Percentiles rank a stretch among this genome's conserved stretches.
phyloP scores from a whole-genome alignment of 2,329 filamentous ascomycete species.

The Ampelomyces quisqualis region DNA sequence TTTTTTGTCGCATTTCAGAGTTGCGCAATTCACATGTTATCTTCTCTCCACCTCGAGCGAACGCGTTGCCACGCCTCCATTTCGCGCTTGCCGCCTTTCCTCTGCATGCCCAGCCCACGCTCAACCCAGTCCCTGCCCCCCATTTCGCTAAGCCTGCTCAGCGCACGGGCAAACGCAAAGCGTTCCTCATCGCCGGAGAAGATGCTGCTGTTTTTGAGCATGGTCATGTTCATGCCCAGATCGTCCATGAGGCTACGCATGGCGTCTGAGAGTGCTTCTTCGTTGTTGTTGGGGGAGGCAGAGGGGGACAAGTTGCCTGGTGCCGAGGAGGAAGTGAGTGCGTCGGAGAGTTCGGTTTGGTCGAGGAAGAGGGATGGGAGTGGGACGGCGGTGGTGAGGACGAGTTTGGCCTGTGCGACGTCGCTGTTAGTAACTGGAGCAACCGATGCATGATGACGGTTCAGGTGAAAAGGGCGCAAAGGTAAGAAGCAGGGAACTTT shows the following conservation, averaged over 20 bases:
- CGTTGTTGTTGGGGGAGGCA: conserved; percentile 43
- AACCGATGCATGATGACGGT: too few relatives aligned
- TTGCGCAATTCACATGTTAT: conserved; percentile 38
- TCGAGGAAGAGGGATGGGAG: conserved; percentile 84
- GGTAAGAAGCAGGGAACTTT: too few relatives aligned
- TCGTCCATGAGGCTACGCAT: conserved; percentile 87
- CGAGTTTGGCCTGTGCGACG: conserved; percentile 74
- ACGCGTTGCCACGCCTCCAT: conserved; percentile 66
- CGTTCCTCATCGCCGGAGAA: conserved; percentile 95
- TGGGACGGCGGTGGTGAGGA: conserved; percentile 85
- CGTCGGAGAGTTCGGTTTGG: conserved; percentile 50
- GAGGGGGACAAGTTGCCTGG: conserved; percentile 38
- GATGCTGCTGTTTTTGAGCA: conserved; percentile 80
- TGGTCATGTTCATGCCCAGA: conserved; percentile 77
- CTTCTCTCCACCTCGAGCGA: conserved; percentile 64
- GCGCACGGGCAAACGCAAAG: conserved; percentile 89
- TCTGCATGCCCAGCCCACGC: conserved; percentile 66
- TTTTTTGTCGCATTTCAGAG: too few relatives aligned
- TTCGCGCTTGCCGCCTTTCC: conserved; percentile 64
- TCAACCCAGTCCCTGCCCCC: conserved; percentile 94
- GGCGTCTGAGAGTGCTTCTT: conserved; percentile 60
- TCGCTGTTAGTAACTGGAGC: conserved; percentile 6
- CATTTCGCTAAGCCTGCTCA: conserved; percentile 88
- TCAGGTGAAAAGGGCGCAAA: too few relatives aligned
- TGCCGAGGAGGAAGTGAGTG: conserved; percentile 46